Conservation (phyloP, 2,329 filamentous ascomycete genomes). For the Zarea fungicola region DNA sequence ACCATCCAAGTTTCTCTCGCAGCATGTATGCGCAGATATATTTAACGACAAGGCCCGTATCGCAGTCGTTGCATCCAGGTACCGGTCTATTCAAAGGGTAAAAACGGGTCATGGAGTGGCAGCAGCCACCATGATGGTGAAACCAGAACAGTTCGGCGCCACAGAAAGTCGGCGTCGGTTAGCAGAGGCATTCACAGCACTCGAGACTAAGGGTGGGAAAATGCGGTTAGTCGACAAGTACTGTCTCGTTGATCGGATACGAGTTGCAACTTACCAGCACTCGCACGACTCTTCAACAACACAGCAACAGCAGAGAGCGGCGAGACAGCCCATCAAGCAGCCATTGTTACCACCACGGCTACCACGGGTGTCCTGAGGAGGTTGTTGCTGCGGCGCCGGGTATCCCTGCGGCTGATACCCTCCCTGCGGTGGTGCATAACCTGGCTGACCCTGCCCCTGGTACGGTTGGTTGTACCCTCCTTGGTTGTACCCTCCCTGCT, state of each 20-base stretch:
- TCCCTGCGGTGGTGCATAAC: constrained; percentile 31
- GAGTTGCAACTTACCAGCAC: constrained; percentile 35
- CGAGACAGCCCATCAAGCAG: constrained; percentile 43
- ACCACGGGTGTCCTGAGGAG: constrained; percentile 25
- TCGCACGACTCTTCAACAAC: constrained; percentile 46
- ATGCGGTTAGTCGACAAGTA: constrained; percentile 14
- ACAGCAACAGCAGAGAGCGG: constrained; percentile 46
- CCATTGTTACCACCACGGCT: constrained; percentile 35
- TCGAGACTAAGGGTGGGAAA: constrained; percentile 29
- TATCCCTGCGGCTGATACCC: constrained; percentile 40
- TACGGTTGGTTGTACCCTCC: too few relatives aligned
- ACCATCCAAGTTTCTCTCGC: too few relatives aligned
- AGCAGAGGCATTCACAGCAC: constrained; percentile 38
- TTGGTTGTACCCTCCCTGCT: too few relatives aligned
- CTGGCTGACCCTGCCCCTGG: constrained; percentile 24
- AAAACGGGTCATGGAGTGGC: not conserved
- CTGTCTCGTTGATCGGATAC: not conserved
- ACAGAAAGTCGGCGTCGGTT: constrained; percentile 13
- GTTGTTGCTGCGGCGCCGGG: constrained; percentile 24
- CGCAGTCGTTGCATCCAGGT: not conserved
- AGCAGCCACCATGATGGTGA: not conserved
- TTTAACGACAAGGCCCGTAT: too few relatives aligned
- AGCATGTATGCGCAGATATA: too few relatives aligned
- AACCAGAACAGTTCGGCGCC: not conserved
- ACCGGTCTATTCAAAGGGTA: not conserved